Evolutionary conservation across 2,329 filamentous ascomycete genomes (phyloP).

Genomic region (Aspergillus spinulosporus): DNA sequence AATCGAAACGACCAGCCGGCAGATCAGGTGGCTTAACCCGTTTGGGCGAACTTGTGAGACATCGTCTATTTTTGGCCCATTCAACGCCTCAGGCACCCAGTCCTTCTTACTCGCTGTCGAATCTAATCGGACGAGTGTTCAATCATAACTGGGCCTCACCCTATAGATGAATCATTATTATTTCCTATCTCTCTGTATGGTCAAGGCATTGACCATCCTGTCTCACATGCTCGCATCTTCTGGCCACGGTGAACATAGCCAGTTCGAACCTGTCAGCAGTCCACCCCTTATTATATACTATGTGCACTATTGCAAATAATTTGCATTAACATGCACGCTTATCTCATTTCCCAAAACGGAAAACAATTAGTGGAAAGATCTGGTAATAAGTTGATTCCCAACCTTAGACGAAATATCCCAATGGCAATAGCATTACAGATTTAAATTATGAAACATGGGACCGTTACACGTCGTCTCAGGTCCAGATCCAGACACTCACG

Average conservation of each 20-base stretch:
- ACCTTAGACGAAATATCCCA: conserved; percentile 1
- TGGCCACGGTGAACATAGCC: neutral
- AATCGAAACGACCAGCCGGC: conserved; percentile 16
- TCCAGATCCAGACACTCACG: neutral
- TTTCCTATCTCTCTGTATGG: neutral
- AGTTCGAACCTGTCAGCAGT: neutral
- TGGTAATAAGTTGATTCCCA: neutral
- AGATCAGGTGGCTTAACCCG: conserved; percentile 19
- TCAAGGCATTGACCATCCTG: neutral
- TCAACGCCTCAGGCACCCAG: conserved; percentile 15
- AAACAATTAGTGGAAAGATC: neutral
- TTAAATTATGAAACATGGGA: conserved; percentile 10
- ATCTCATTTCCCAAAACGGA: neutral
- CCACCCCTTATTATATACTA: neutral
- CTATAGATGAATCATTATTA: neutral
- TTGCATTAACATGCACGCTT: conserved; percentile 8
- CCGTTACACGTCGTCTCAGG: neutral
- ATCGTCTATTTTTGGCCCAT: conserved; percentile 26
- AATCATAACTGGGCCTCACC: neutral
- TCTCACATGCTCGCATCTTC: neutral
- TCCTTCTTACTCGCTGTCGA: neutral
- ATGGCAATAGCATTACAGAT: neutral
- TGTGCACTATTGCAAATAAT: conserved; percentile 19
- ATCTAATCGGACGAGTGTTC: neutral
- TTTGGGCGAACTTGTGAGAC: conserved; percentile 25